Conservation (phyloP, 176 grass and related monocot species). For the Hyparrhenia diplandra region DNA sequence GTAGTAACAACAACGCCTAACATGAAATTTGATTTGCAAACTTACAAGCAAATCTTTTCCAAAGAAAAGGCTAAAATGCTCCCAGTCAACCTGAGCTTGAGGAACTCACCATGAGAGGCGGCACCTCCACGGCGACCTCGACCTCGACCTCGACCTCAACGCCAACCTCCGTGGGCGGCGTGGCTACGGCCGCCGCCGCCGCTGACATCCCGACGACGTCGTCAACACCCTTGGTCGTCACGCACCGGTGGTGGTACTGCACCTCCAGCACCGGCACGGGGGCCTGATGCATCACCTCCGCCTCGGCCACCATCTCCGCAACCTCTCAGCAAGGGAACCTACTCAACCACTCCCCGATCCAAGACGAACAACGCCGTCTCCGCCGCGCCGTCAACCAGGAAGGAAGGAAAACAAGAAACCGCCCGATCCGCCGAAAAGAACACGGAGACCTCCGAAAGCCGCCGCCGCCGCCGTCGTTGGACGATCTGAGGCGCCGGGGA, state of each 20-base stretch:
- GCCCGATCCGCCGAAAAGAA: constrained; percentile 18
- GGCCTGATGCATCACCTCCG: constrained; percentile 64
- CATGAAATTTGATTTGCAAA: background rate
- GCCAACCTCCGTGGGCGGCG: constrained; percentile 26
- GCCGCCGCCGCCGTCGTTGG: background rate
- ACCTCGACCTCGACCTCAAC: constrained; percentile 25
- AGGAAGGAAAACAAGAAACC: background rate
- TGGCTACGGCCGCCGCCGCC: background rate
- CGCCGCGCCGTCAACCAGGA: background rate
- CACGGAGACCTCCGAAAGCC: background rate
- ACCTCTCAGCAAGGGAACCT: background rate
- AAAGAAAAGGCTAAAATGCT: background rate
- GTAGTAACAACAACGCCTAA: background rate
- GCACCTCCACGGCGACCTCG: constrained; percentile 37
- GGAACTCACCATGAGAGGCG: constrained; percentile 62
- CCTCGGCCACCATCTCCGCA: constrained; percentile 77
- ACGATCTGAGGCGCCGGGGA: background rate
- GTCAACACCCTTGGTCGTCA: constrained; percentile 30
- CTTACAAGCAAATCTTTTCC: background rate
- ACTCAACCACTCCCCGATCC: background rate
- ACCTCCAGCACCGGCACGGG: constrained; percentile 48
- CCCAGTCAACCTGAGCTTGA: background rate
- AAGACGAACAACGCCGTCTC: background rate
- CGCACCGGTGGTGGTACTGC: constrained; percentile 38
- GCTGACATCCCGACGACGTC: constrained; percentile 45